Conservation (phyloP, 1,284 basidiomycete species). For the Leccinum pachyderme region DNA sequence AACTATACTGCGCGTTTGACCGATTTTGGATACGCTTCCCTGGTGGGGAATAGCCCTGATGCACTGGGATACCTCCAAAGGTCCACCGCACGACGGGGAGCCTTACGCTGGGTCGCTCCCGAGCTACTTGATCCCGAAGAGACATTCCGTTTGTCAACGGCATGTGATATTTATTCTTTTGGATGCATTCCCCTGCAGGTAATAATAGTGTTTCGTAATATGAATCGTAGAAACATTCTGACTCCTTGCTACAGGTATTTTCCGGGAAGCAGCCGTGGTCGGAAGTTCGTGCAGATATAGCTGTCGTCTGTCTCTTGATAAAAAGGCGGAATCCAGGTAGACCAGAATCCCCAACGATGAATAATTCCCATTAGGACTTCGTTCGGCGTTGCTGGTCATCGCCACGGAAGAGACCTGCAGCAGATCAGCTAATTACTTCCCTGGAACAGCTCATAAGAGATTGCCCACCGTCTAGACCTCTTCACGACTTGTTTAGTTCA, state of each 20-base stretch:
- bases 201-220: not conserved
- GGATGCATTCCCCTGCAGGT: constrained; percentile 3
- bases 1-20: constrained; percentile 2
- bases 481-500: not conserved
- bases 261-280: constrained; percentile 8
- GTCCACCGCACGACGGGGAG: not conserved
- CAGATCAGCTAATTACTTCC: not conserved
- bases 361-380: constrained; percentile 5
- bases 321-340: constrained; percentile 1
- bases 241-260: too few relatives aligned
- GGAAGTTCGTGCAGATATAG: not conserved
- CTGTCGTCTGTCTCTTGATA: not conserved
- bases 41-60: not conserved
- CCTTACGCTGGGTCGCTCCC: constrained; percentile 5
- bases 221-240: accelerated
- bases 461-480: not conserved
- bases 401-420: not conserved
- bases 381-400: constrained; percentile 6
- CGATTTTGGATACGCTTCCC: constrained; percentile 4
- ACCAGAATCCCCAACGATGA: not conserved
- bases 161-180: constrained; percentile 9
- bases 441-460: not conserved
- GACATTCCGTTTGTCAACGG: not conserved
- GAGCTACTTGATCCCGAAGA: not conserved
- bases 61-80: not conserved